Evolutionary conservation across 2,329 filamentous ascomycete genomes (phyloP).

Genomic region (Chaetomiaceae sp.): DNA sequence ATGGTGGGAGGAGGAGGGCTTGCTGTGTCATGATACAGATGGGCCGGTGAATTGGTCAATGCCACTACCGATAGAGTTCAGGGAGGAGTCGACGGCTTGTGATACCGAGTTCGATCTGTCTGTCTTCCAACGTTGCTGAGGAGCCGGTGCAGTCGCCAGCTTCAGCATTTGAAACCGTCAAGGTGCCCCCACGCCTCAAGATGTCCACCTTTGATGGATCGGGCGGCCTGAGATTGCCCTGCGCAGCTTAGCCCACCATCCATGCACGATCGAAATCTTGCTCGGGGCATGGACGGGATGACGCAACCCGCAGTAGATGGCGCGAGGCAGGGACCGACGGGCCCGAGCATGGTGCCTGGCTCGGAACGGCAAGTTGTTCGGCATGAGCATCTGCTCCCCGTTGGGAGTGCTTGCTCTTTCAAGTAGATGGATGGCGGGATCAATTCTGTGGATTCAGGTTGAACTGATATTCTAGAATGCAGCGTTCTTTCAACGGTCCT

Average conservation of each 20-base stretch:
- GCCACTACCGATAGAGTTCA: too few relatives aligned
- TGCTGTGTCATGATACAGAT: neutral
- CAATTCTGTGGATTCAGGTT: constrained; percentile 2
- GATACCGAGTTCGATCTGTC: too few relatives aligned
- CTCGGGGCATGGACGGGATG: constrained; percentile 1
- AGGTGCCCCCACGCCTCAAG: constrained; percentile 17
- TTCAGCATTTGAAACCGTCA: neutral
- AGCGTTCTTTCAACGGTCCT: too few relatives aligned
- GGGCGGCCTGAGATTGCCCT: constrained; percentile 18
- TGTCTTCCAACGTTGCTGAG: too few relatives aligned
- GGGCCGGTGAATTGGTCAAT: neutral
- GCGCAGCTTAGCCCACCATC: neutral
- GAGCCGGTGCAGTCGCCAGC: neutral
- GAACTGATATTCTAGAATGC: too few relatives aligned
- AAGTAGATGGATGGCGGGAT: too few relatives aligned
- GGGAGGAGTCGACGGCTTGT: too few relatives aligned
- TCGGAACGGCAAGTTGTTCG: too few relatives aligned
- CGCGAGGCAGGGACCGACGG: neutral
- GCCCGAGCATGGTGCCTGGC: too few relatives aligned
- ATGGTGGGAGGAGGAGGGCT: neutral
- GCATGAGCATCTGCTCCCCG: too few relatives aligned
- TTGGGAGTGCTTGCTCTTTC: too few relatives aligned
- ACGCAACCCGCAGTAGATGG: constrained; percentile 7
- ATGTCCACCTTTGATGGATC: constrained; percentile 8
- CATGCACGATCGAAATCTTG: constrained; percentile 9